Conservation (phyloP, 2,329 filamentous ascomycete species). For the Alternaria hordeiaustralica region DNA sequence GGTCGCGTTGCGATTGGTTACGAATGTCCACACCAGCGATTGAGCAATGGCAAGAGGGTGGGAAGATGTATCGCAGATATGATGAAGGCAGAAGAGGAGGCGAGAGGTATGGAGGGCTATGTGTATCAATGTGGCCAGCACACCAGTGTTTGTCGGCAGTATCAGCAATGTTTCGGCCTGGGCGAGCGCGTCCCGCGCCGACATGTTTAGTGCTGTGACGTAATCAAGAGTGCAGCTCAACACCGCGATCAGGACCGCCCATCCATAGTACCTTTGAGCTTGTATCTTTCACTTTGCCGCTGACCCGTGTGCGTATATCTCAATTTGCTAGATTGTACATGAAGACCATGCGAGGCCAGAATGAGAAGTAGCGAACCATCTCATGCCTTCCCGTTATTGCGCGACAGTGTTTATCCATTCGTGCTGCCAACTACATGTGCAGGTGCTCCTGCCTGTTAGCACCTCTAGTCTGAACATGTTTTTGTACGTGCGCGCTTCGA, state of each 20-base stretch:
- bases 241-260: constrained; percentile 2
- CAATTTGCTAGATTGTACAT: neutral
- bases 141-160: constrained; percentile 3
- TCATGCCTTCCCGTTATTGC: neutral
- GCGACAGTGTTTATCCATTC: neutral
- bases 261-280: neutral
- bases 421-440: neutral
- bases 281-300: neutral
- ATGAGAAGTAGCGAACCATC: neutral
- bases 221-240: constrained; percentile 15
- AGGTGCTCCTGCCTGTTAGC: neutral
- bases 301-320: neutral
- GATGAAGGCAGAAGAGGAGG: neutral
- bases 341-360: neutral
- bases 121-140: constrained; percentile 14
- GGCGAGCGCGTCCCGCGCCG: constrained; percentile 8
- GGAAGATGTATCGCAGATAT: neutral
- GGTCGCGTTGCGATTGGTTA: constrained; percentile 5
- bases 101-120: neutral
- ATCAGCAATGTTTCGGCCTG: constrained; percentile 13
- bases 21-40: neutral
- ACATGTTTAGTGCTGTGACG: constrained; percentile 1
- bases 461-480: neutral
- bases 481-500: neutral
- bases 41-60: neutral